Conservation (phyloP, 129 eudicot genomes). For the Calendula officinalis region DNA sequence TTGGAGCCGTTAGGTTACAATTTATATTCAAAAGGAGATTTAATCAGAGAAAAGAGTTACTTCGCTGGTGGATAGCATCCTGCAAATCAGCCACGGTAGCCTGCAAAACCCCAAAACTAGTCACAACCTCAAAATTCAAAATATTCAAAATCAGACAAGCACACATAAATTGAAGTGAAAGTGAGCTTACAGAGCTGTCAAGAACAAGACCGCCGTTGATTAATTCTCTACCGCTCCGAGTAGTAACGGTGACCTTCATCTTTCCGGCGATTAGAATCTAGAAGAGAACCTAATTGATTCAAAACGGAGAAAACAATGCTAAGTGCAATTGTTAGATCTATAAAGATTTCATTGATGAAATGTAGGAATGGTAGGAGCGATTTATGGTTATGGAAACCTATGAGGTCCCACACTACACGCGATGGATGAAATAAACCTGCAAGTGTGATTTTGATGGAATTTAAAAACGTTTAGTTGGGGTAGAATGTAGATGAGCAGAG, state of each 20-base stretch:
- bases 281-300: too few relatives aligned
- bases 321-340: too few relatives aligned
- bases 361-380: too few relatives aligned
- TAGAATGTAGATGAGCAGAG: too few relatives aligned
- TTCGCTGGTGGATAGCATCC: constrained; percentile 72
- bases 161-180: background rate
- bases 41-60: constrained; percentile 33
- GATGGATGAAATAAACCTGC: too few relatives aligned
- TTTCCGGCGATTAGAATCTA: constrained; percentile 12
- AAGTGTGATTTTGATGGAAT: too few relatives aligned
- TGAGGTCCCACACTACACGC: too few relatives aligned
- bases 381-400: too few relatives aligned
- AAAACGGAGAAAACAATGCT: too few relatives aligned
- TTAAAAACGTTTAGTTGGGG: too few relatives aligned
- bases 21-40: background rate
- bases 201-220: constrained; percentile 79
- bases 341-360: too few relatives aligned
- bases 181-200: constrained; percentile 52
- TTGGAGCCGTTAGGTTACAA: too few relatives aligned
- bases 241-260: constrained; percentile 77
- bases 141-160: background rate
- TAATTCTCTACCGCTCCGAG: constrained; percentile 77
- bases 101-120: constrained; percentile 39
- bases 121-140: constrained; percentile 21
- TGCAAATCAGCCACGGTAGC: constrained; percentile 93